Evolutionary conservation across 2,329 filamentous ascomycete genomes (phyloP).

Genomic region (Colletotrichum orchidophilum): DNA sequence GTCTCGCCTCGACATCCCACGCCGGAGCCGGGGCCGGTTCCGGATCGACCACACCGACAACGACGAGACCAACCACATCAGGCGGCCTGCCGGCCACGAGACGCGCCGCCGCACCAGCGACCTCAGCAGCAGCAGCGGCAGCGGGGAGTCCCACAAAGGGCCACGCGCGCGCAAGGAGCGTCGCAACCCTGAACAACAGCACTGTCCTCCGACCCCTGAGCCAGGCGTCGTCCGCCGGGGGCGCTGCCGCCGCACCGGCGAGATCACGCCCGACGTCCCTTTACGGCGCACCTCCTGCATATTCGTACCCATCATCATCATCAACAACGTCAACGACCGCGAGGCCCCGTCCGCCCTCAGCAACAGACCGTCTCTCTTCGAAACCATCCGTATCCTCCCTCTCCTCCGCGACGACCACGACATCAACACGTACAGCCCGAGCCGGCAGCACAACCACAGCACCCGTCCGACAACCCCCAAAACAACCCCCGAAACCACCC

Average conservation of each 20-base stretch:
- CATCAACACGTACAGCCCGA: constrained; percentile 13
- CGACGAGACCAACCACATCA: constrained; percentile 40
- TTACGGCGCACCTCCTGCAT: constrained; percentile 15
- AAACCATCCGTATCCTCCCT: constrained; percentile 5
- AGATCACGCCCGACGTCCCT: constrained; percentile 18
- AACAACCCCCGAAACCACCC: constrained; percentile 39
- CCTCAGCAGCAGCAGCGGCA: constrained; percentile 4
- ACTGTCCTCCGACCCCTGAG: constrained; percentile 51
- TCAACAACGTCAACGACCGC: neutral
- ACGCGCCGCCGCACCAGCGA: constrained; percentile 2
- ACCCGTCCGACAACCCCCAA: neutral
- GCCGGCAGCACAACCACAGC: constrained; percentile 31
- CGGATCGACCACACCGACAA: constrained; percentile 18
- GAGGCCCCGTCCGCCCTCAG: constrained; percentile 10
- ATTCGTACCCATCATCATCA: neutral
- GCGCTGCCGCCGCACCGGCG: constrained; percentile 22
- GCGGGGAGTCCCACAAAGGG: constrained; percentile 34
- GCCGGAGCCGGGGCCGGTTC: neutral
- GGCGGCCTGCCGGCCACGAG: constrained; percentile 37
- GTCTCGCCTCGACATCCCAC: constrained; percentile 31
- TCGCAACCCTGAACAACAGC: constrained; percentile 46
- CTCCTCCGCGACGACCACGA: constrained; percentile 11
- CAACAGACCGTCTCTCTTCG: constrained; percentile 6
- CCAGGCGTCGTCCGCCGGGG: constrained; percentile 39
- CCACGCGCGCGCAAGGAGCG: constrained; percentile 53